Evolutionary conservation across 169 alveolate genomes (phyloP), one percentile per base, ranked within the genome.

Genomic region (Amoebophrya sp.): DNA sequence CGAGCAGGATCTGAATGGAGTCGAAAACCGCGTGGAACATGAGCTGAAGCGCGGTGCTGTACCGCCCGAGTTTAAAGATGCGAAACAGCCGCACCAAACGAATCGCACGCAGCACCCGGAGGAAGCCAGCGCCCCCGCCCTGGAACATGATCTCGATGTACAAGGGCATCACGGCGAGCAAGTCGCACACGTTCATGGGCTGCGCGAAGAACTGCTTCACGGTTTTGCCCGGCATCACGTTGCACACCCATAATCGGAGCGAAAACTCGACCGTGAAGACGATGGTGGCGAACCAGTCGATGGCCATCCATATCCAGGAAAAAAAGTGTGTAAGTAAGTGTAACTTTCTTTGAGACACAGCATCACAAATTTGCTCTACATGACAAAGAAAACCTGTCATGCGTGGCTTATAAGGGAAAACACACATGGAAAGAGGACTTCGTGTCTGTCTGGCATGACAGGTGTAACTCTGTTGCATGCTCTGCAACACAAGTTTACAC

Each of bases 191-290:
- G 83, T 66, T 66, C 83, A 66, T 66, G 32, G 83, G 83, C 83
- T 66, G 83, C 83, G 12, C 18, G 32, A 66, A 12, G 35, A 66
- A 66, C 10, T n/a, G 32, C 38, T n/a, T 18, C 38, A 66, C 83
- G 1, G 83, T 66, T 25, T 66, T 66, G 35, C 35, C 83, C 12
- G 83, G 35, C 83, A 66, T 25, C 38, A 66, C 83, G 35, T 66
- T 66, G 32, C 83, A 66, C 32, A 66, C 83, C 83, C 83, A 66
- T 12, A 66, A 25, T 25, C 83, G 29, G 35, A 66, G 83, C 83
- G 83, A 2, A 25, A 66, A 66, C 83, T 66, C 83, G 35, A 66
- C 83, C 83, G 83, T 7, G 83, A 66, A 66, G 83, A 66, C 83
- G 2, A 66, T 0, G 32, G 83, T 66, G 18, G 32, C 1, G 32